Base-by-base conservation (phyloP, 768 basidiomycete species). In the Phanerodontia chrysosporium region DNA sequence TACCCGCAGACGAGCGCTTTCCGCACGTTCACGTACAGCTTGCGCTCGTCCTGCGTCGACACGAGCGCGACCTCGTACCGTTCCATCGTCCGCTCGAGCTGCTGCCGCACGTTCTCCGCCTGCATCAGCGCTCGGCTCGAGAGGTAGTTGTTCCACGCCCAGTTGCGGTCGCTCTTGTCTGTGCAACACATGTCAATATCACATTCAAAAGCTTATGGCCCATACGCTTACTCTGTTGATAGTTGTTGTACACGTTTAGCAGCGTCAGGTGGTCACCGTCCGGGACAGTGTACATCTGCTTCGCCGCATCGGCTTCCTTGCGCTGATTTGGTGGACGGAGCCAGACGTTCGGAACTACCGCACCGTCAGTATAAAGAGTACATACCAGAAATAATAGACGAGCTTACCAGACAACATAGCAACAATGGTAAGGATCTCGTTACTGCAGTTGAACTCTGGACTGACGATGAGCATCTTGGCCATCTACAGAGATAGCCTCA, bases 241-340 rank as follows among this genome's bases (percentile, higher is more conserved):
- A 98, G 64, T 91, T 85, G 70, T 98, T 97, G 73, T 92, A 98
- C 3, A 98, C 92, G 69, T 98, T 99, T 36, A 98, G 80, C 30
- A 99, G 73, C 0, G 93, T 97, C 39, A 98, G 73, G 71, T 99
- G 97, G 69, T 99, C 97, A n/a, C 97, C 91, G 60, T 94, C 93
- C 0, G 96, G 97, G 51, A 98, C 89, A 9, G 87, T 88, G 55
- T 98, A 79, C 61, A 88, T 64, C 1, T 90, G 89, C 72, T 97
- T 98, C 3, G 97, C 95, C 35, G 85, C 84, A 69, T 98, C 96
- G 16, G 97, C 95, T 66, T 97, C 93, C 65, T 88, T 89, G 55
- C 92, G 80, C 58, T 89, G 87, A 65, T 89, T 92, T 58, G 87
- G 86, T 1, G 96, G 97, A 36, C 96, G 85, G 51, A 96, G 74